Conservation (phyloP, 805 yeast species). For the Jamesozyma rosinii region DNA sequence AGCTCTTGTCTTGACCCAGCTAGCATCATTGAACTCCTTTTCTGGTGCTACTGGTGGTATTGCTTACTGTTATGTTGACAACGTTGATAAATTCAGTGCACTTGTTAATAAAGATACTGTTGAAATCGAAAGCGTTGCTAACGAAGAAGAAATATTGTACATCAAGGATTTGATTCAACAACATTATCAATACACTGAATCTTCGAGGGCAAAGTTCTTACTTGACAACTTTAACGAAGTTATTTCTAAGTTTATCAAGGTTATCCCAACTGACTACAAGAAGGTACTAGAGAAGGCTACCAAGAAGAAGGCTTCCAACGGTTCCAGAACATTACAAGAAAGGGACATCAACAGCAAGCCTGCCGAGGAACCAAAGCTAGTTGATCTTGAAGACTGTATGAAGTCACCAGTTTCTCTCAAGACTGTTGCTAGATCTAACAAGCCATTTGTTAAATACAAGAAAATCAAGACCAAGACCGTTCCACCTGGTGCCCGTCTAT, state of each 20-base stretch:
- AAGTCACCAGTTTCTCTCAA: neutral
- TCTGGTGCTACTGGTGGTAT: conserved; percentile 99
- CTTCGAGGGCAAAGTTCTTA: conserved; percentile 23
- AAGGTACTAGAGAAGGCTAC: conserved; percentile 70
- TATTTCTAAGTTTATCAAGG: conserved; percentile 84
- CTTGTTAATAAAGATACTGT: conserved; percentile 77
- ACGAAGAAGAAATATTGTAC: conserved; percentile 89
- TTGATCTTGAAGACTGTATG: conserved; percentile 68
- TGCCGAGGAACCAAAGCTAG: conserved; percentile 67
- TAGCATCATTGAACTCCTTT: conserved; percentile 78
- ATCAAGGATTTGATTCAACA: conserved; percentile 89
- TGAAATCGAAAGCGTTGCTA: conserved; percentile 65
- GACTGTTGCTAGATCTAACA: conserved; percentile 44
- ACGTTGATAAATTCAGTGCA: conserved; percentile 70
- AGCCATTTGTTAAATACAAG: conserved; percentile 75
- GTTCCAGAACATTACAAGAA: neutral
- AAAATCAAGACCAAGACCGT: conserved; percentile 28
- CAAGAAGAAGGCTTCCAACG: conserved; percentile 42
- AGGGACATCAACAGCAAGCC: conserved; percentile 17
- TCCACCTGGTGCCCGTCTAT: neutral
- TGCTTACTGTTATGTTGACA: conserved; percentile 91
- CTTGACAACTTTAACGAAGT: conserved; percentile 81
- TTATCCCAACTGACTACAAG: conserved; percentile 86
- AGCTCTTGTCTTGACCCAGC: conserved; percentile 81
- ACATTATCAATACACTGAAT: conserved; percentile 42